A percentile compares a stretch with the other conserved stretches of the same genome.
Conservation (phyloP, 2,329 filamentous ascomycete genomes). For the Ophiobolus disseminans region DNA sequence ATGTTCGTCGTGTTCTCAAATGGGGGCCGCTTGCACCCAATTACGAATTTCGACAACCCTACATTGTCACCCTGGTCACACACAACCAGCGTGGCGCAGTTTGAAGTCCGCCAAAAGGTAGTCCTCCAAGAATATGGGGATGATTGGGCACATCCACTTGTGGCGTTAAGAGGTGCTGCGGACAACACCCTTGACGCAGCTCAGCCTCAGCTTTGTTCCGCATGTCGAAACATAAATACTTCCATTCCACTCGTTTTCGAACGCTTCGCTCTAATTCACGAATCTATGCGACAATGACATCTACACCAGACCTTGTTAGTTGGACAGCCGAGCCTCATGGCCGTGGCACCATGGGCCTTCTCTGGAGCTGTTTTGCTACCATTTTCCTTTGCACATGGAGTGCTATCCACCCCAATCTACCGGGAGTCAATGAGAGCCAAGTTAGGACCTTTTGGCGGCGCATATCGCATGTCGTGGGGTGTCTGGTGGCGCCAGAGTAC, state of each 20-base stretch:
- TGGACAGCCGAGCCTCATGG: constrained; percentile 24
- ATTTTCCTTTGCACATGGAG: constrained; percentile 44
- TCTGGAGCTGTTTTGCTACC: constrained; percentile 42
- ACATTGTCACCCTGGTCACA: too few relatives aligned
- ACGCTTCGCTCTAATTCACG: background rate
- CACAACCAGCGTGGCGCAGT: too few relatives aligned
- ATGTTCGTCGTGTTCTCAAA: too few relatives aligned
- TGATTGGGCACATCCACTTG: background rate
- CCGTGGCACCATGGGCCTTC: constrained; percentile 42
- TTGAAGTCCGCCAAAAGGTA: too few relatives aligned
- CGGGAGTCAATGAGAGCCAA: constrained; percentile 6
- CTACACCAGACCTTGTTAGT: constrained; percentile 6
- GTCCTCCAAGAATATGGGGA: background rate
- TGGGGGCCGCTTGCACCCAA: too few relatives aligned
- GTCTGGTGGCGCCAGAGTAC: constrained; percentile 14
- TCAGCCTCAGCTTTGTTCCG: constrained; percentile 1
- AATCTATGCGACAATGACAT: background rate
- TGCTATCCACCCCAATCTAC: constrained; percentile 40
- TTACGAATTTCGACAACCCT: too few relatives aligned
- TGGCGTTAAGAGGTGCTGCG: too few relatives aligned
- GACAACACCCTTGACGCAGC: background rate
- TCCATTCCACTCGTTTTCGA: background rate
- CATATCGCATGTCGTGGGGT: background rate
- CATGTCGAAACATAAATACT: too few relatives aligned
- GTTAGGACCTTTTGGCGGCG: constrained; percentile 1